Base-by-base conservation (phyloP, 1,139 yeast species). In the Pichia sp. region DNA sequence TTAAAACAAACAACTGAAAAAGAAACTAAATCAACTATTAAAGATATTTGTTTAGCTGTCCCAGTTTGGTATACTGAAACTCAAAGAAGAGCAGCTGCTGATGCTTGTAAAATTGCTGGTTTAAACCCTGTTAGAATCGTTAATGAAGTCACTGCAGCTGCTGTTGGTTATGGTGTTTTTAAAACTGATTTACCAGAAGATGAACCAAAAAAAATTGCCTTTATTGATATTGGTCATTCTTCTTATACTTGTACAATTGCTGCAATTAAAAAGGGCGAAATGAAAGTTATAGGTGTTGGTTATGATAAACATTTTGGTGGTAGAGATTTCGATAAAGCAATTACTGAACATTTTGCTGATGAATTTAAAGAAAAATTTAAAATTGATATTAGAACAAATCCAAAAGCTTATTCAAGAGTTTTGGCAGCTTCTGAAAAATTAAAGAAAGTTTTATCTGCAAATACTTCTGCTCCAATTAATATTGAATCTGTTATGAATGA, bases 131-230 rank as follows among this genome's bases (percentile, higher is more conserved):
- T 92, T 51, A 85, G 98, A 78, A 82, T 92, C 56, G 96, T 92
- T 60, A 92, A 92, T 67, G 98, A 92, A 67, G 82, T 87, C 54
- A 90, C 98, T 50, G 97, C 98, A 51, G 98, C 98, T 50, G 97
- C 97, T 57, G 96, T 94, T 55, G 95, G 97, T 57, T 94, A 92
- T 73, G 98, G 98, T 75, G 97, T 92, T 52, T 92, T 92, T 82
- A 90, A 92, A 79, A 94, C 87, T 62, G 86, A 92, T 58, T 92
- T 96, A 67, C 87, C 86, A 56, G 97, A 87, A 68, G 95, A 85
- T 59, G 85, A 83, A 68, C 84, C 92, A 62, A 82, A 85, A 73
- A 84, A 78, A 63, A 87, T 92, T 58, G 97, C 95, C 36, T 86
- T 92, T 61, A 80, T 92, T 51, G 99, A 92, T 69, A 87, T 94